Percentiles rank a stretch among this genome's conserved stretches.
Conservation (phyloP, 441 rosid genomes). For the Melianthus villosus region DNA sequence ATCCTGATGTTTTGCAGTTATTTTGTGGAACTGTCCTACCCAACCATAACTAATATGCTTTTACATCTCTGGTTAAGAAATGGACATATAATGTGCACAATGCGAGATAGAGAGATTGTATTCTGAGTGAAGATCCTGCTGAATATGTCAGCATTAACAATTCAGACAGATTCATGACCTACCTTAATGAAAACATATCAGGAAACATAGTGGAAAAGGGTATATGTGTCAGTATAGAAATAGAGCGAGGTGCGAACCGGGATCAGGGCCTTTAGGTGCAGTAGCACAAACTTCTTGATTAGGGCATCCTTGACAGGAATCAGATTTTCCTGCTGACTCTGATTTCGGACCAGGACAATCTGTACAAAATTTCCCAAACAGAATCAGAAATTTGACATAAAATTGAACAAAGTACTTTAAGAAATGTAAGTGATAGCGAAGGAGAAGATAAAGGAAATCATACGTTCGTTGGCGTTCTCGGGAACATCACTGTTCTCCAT, state of each 20-base stretch:
- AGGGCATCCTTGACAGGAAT: conserved; percentile 71
- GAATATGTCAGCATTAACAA: too few species aligned
- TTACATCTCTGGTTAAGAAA: too few species aligned
- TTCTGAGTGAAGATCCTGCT: too few species aligned
- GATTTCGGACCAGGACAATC: conserved; percentile 74
- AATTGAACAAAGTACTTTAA: background rate
- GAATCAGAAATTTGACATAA: background rate
- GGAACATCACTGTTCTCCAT: conserved; percentile 80
- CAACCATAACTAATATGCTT: too few species aligned
- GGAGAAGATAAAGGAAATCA: background rate
- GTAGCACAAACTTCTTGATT: conserved; percentile 80
- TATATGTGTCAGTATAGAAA: background rate
- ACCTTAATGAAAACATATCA: too few species aligned
- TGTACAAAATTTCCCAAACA: conserved; percentile 11
- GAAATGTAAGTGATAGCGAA: background rate
- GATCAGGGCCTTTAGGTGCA: conserved; percentile 97
- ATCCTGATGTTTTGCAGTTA: too few species aligned
- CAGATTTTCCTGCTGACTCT: conserved; percentile 59
- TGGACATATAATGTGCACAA: too few species aligned
- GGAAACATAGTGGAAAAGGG: too few species aligned
- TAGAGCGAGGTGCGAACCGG: conserved; percentile 29
- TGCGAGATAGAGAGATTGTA: too few species aligned
- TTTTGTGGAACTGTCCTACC: too few species aligned
- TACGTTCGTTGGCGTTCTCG: conserved; percentile 75
- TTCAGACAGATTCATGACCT: too few species aligned